Base-by-base conservation (phyloP, 2,329 filamentous ascomycete genomes). In the Colletotrichum caudatum region DNA sequence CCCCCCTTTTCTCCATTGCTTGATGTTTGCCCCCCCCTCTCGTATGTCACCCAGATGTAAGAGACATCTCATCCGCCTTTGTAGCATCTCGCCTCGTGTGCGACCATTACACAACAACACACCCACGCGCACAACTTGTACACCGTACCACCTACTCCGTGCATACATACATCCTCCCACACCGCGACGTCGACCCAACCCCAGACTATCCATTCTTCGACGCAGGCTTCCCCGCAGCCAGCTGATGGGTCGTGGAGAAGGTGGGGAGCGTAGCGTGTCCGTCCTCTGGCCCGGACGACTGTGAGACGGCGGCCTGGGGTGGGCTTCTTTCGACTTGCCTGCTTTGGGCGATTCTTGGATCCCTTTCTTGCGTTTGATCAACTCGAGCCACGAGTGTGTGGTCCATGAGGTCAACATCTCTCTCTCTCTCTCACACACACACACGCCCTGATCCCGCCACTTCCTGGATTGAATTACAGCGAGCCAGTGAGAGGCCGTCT, bases 31-130 rank as follows among this genome's bases (percentile, higher is more conserved):
- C 14, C 26, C 20, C 44, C 20, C 46, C 46, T 48, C 46, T n/a
- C n/a, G 6, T 51, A 62, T 39, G 59, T 20, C 18, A 62, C 33
- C 44, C 59, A 51, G n/a, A 44, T 16, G 59, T 62, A 51, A 35
- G 59, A 51, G 59, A 62, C 46, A 62, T 26, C 33, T 48, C 41
- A 29, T 20, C 50, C 14, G 26, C 16, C 7, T n/a, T 33, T 20
- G 39, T 35, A 23, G 7, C 44, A 51, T 64, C 61, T 26, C 35
- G 12, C 23, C 62, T 9, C 35, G 33, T 29, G 16, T 39, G 57
- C 18, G 37, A 57, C 58, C 76, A 92, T 50, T 37, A 41, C 61
- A 37, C 33, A 29, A 37, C 26, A 5, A 51, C 48, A 33, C 33
- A 20, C n/a, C 39, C 26, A 16, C 54, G n/a, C 39, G 44, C 44